phyloP scores from a whole-genome alignment of 2,329 filamentous ascomycete species.

The Microcyclospora pomicola region DNA sequence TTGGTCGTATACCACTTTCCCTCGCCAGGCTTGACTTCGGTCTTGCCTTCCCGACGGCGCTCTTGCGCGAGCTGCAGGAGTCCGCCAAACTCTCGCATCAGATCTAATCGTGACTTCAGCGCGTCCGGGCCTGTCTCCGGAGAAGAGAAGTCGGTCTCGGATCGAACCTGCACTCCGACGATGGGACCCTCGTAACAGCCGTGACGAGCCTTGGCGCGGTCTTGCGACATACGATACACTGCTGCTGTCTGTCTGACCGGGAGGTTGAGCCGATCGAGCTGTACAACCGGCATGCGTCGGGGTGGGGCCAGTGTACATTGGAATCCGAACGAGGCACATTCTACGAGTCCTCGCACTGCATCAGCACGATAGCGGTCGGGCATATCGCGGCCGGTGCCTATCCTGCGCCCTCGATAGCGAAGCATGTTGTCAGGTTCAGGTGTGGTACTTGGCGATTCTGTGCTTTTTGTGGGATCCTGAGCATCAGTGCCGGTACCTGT shows the following conservation, averaged over 20 bases:
- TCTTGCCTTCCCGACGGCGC: constrained; percentile 40
- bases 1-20: constrained; percentile 47
- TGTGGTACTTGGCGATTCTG: constrained; percentile 3
- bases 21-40: constrained; percentile 37
- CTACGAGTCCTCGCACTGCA: constrained; percentile 41
- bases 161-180: constrained; percentile 40
- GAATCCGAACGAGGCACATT: constrained; percentile 45
- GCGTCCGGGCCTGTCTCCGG: constrained; percentile 21
- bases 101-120: constrained; percentile 31
- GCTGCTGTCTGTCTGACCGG: constrained; percentile 43
- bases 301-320: constrained; percentile 38
- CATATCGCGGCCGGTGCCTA: constrained; percentile 44
- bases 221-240: constrained; percentile 40
- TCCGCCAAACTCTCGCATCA: constrained; percentile 43
- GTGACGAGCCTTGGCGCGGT: constrained; percentile 37
- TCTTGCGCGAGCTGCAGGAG: constrained; percentile 47
- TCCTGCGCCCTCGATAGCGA: constrained; percentile 44
- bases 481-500: not conserved
- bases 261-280: constrained; percentile 32
- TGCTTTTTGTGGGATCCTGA: not conserved
- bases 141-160: constrained; percentile 39
- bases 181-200: constrained; percentile 46
- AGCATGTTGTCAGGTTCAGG: constrained; percentile 4
- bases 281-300: constrained; percentile 32
- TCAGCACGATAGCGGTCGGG: constrained; percentile 44